Evolutionary conservation across 2,329 filamentous ascomycete genomes (phyloP), one percentile per base, ranked within the genome.

Genomic region (Boeremia lycopersici): DNA sequence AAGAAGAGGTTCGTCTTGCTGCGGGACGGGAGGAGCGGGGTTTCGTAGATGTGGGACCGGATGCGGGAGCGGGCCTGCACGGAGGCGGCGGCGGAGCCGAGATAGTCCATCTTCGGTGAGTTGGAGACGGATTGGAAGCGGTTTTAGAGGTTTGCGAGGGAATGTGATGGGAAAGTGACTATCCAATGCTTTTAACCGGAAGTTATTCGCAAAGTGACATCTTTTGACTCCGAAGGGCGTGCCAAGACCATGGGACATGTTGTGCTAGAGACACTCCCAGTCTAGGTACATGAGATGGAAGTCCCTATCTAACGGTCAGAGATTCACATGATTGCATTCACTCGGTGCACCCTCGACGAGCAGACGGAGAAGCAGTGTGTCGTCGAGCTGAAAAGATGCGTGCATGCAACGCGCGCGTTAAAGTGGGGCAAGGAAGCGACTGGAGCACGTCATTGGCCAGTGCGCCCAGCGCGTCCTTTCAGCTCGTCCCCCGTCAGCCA

Each of bases 1-100:
- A 48, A 48, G 43, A 48, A 53, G 36, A 53, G 42, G n/a, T 31
- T 19, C 23, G 50, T 2, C 1, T 11, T 33, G 19, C 36, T 34
- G 10, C 43, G 17, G 23, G 50, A 36, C 8, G 50, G 35, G 9
- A 53, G 28, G 6, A 53, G 19, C 3, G 50, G 50, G n/a, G 43
- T 48, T 35, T 53, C 34, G 36, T 53, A 53, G 28, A 53, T 53
- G n/a, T 53, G 43, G 4, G 41, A 15, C 17, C 43, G 34, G 13
- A 48, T 53, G 6, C 50, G 43, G 30, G 34, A 7, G 28, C 50
- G 11, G n/a, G 43, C 43, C 15, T 53, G 50, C 15, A 53, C 23
- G 6, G 43, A 45, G 36, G 19, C 38, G 15, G 50, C 43, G n/a
- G 50, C 50, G 19, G 35, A 40, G 19, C 26, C 30, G 26, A 49